Base-by-base conservation (phyloP, 2,329 filamentous ascomycete genomes). In the Nannizziopsis barbatae region DNA sequence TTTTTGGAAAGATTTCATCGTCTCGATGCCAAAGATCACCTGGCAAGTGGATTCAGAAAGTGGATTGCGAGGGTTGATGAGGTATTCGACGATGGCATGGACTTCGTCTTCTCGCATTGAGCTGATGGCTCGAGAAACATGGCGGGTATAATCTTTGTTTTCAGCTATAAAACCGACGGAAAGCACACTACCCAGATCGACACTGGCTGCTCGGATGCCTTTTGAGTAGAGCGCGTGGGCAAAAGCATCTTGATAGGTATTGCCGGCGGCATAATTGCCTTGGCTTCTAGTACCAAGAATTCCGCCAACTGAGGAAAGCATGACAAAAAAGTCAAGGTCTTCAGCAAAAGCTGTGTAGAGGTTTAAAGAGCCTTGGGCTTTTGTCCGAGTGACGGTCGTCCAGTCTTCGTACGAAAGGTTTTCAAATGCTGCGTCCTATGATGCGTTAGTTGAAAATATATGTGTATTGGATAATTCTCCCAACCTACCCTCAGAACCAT, bases 261-360 rank as follows among this genome's bases (percentile, higher is more conserved):
- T 62, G 14, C 58, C 68, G 5, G 67, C 65, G 2, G 63, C 59
- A 51, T 71, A 71, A 50, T 71, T 73, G 9, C 71, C 63, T 47
- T 76, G 62, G 2, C 68, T 66, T 5, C 64, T 54, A 44, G 71
- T 71, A 3, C 73, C 73, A 5, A 71, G 58, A 11, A 75, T 57
- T 1, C 66, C 66, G 30, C 67, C 64, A 1, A 65, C 55, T 1
- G 69, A 71, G 0, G 67, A 69, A 1, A 71, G 56, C 53, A 67
- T 61, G 42, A 69, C 53, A 50, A 71, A 71, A 56, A 71, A 71
- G 43, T 68, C 65, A 12, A 72, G 56, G 37, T 64, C 50, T 1
- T 40, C 27, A 5, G 56, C 58, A 18, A 65, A 49, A 10, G 51
- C 17, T 12, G 53, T 39, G 48, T 68, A 61, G 10, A 70, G 55